Conservation (phyloP, 345 rosid genomes). For the Heritiera fomes region DNA sequence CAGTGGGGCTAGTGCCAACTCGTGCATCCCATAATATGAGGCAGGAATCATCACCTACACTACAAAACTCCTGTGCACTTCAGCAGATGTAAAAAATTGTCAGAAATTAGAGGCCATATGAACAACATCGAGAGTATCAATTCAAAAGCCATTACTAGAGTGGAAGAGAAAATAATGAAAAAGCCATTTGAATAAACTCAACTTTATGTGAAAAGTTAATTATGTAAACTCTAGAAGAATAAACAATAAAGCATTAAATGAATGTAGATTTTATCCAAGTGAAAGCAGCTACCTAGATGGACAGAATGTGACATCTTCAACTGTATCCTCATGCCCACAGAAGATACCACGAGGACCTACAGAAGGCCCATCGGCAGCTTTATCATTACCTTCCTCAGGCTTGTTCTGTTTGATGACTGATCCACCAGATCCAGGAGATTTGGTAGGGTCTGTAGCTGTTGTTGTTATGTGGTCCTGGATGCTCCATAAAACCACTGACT, state of each 20-base stretch:
- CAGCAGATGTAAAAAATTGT: conserved; percentile 31
- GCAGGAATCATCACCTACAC: conserved; percentile 99
- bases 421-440: conserved; percentile 71
- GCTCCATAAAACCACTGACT: conserved; percentile 93
- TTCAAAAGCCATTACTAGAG: background rate
- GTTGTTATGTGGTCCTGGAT: conserved; percentile 93
- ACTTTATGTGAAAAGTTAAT: background rate
- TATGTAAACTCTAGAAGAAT: conserved; percentile 1
- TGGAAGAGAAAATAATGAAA: background rate
- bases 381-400: conserved; percentile 37
- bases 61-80: conserved; percentile 97
- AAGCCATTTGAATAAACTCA: background rate
- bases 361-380: conserved; percentile 61
- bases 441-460: conserved; percentile 57
- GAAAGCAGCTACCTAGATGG: conserved; percentile 76
- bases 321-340: conserved; percentile 91
- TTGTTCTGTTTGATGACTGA: conserved; percentile 61
- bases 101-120: conserved; percentile 22
- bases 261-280: background rate
- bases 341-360: conserved; percentile 93
- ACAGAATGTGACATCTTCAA: conserved; percentile 95
- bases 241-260: background rate
- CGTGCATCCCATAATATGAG: conserved; percentile 99
- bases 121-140: conserved; percentile 17
- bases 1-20: conserved; percentile 69